phyloP scores from a whole-genome alignment of 768 basidiomycete genomes.

The Amylocystis lapponica region DNA sequence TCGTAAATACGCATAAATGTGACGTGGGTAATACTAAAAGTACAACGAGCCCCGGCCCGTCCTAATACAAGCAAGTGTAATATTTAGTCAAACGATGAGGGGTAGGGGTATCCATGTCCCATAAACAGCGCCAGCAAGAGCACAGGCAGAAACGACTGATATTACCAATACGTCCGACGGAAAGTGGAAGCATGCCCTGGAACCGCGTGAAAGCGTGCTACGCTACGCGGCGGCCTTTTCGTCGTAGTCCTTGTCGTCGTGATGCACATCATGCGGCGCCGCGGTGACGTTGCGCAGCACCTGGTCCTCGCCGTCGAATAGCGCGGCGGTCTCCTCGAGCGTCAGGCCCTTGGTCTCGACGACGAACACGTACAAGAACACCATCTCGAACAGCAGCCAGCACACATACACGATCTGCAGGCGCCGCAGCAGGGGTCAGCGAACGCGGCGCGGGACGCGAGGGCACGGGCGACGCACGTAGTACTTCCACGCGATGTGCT shows the following conservation, averaged over 20 bases:
- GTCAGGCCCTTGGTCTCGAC: slow-evolving; percentile 38
- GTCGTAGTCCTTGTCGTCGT: slow-evolving; percentile 15
- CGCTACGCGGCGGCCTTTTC: slow-evolving; percentile 5
- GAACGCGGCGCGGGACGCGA: background rate
- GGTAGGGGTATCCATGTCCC: no score
- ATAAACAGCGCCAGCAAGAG: no score
- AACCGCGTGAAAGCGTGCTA: no score
- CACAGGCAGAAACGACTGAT: no score
- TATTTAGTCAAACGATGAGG: no score
- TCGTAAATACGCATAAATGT: no score
- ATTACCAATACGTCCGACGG: no score
- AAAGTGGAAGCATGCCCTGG: no score
- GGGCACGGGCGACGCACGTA: slow-evolving; percentile 26
- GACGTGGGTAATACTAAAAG: no score
- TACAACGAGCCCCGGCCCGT: no score
- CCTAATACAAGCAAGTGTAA: no score
- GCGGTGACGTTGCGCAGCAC: slow-evolving; percentile 1
- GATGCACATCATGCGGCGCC: slow-evolving; percentile 4
- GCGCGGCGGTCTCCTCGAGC: slow-evolving; percentile 72
- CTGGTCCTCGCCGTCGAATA: slow-evolving; percentile 68
- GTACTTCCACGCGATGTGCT: slow-evolving; percentile 40
- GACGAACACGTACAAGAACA: slow-evolving; percentile 32
- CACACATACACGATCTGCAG: slow-evolving; percentile 31
- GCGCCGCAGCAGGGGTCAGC: background rate
- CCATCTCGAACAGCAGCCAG: slow-evolving; percentile 36